Percentiles rank a stretch among this genome's conserved stretches.
Evolutionary conservation across 306 rosid genomes (phyloP).

Genomic region (Arachis hypogaea): DNA sequence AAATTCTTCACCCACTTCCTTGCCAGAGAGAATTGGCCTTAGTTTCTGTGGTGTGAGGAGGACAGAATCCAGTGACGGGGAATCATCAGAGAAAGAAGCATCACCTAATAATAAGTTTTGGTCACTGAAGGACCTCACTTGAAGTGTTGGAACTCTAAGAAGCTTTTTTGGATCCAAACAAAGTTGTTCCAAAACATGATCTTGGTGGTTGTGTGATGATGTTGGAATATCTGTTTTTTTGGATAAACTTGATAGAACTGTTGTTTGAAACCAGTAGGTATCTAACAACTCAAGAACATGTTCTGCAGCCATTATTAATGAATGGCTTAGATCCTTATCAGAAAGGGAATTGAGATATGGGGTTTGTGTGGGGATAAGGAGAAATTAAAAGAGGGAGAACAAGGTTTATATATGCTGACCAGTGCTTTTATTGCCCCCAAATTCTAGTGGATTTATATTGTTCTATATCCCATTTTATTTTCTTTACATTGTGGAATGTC

Average conservation of each 20-base stretch:
- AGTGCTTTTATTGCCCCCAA: neutral
- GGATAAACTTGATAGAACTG: constrained; percentile 29
- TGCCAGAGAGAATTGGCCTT: constrained; percentile 54
- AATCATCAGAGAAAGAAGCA: constrained; percentile 30
- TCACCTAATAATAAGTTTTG: constrained; percentile 35
- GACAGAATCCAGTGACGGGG: constrained; percentile 49
- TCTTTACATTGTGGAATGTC: constrained; percentile 21
- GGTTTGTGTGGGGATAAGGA: neutral
- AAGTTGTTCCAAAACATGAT: neutral
- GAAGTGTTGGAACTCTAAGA: constrained; percentile 40
- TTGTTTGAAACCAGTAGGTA: constrained; percentile 57
- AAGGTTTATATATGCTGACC: no score
- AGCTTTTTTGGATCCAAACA: constrained; percentile 33
- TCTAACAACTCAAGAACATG: constrained; percentile 63
- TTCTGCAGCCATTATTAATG: constrained; percentile 54
- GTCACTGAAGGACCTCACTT: constrained; percentile 56
- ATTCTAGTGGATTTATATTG: neutral
- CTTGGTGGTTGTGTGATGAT: neutral
- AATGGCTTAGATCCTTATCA: constrained; percentile 3
- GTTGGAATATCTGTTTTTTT: constrained; percentile 19
- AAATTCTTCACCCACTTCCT: constrained; percentile 47
- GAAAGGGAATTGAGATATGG: no score
- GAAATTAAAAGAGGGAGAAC: no score
- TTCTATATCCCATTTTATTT: constrained; percentile 27
- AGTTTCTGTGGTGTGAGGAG: constrained; percentile 45